A percentile compares a stretch with the other conserved stretches of the same genome.
Conservation (phyloP, 495 filamentous ascomycete species). For the Hypoxylon perforatum region DNA sequence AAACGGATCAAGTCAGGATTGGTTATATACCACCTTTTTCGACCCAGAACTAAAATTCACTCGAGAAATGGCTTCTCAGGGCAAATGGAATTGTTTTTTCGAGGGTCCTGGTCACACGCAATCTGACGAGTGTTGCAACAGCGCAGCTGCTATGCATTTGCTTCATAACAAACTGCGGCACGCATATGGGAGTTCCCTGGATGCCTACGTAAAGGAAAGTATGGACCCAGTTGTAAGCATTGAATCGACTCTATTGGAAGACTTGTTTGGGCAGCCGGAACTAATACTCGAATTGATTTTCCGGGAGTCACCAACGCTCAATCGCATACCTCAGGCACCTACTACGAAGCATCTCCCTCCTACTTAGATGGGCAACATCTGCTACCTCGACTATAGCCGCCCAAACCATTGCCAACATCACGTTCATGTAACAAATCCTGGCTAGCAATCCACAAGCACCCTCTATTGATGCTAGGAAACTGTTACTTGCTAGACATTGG, state of each 20-base stretch:
- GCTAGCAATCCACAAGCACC: too few relatives aligned
- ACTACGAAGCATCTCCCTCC: too few relatives aligned
- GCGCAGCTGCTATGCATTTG: background rate
- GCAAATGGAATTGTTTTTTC: slow-evolving; percentile 18
- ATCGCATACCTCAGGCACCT: too few relatives aligned
- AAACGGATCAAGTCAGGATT: background rate
- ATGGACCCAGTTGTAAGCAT: background rate
- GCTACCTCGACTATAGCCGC: too few relatives aligned
- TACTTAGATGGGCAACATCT: too few relatives aligned
- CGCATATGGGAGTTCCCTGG: background rate
- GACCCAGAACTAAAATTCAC: slow-evolving; percentile 7
- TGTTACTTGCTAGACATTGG: too few relatives aligned
- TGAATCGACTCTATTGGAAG: background rate
- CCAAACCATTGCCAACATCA: too few relatives aligned
- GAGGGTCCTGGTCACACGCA: background rate
- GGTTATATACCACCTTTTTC: slow-evolving; percentile 10
- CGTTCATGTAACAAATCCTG: too few relatives aligned
- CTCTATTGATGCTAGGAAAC: too few relatives aligned
- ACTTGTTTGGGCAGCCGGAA: background rate
- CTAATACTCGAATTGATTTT: slow-evolving; percentile 17
- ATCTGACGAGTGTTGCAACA: background rate
- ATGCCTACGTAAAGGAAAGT: background rate
- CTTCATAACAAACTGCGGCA: slow-evolving; percentile 4
- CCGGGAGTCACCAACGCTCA: background rate
- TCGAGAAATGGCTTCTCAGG: slow-evolving; percentile 2